phyloP scores from a whole-genome alignment of 805 yeast genomes.

The Candida sphagnicola region DNA sequence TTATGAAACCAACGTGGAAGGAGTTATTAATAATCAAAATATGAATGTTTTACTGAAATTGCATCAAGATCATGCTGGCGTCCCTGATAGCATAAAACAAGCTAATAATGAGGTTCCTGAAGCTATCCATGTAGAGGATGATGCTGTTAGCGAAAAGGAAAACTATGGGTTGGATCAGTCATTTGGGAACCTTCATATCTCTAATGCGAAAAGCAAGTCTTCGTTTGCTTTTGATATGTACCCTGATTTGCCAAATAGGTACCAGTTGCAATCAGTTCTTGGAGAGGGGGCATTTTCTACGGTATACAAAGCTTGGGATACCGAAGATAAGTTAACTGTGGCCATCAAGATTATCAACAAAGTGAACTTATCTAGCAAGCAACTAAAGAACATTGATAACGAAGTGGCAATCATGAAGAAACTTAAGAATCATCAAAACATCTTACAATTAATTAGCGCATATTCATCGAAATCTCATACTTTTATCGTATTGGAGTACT shows the following conservation, averaged over 20 bases:
- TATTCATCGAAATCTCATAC: slow-evolving; percentile 52
- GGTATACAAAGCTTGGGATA: slow-evolving; percentile 69
- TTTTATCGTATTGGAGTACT: slow-evolving; percentile 62
- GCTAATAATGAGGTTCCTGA: no score
- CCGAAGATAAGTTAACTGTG: slow-evolving; percentile 30
- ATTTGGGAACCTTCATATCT: no score
- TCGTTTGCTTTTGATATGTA: slow-evolving; percentile 9
- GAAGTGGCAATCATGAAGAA: slow-evolving; percentile 74
- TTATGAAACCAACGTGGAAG: background rate
- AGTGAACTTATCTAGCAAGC: slow-evolving; percentile 46
- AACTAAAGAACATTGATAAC: slow-evolving; percentile 55
- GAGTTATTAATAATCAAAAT: background rate
- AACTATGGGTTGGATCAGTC: no score
- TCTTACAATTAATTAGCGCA: slow-evolving; percentile 52
- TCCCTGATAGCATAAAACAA: no score
- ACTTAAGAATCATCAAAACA: slow-evolving; percentile 53
- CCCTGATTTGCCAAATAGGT: slow-evolving; percentile 26
- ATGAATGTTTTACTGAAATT: background rate
- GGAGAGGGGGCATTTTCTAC: slow-evolving; percentile 92
- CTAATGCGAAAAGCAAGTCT: no score
- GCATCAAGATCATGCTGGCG: no score
- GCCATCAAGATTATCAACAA: slow-evolving; percentile 79
- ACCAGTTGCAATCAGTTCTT: slow-evolving; percentile 30
- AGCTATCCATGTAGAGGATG: no score
- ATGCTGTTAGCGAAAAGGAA: no score